Evolutionary conservation across 176 grass and related monocot species (phyloP), one percentile per base, ranked within the genome.

Genomic region (Phyllostachys edulis): DNA sequence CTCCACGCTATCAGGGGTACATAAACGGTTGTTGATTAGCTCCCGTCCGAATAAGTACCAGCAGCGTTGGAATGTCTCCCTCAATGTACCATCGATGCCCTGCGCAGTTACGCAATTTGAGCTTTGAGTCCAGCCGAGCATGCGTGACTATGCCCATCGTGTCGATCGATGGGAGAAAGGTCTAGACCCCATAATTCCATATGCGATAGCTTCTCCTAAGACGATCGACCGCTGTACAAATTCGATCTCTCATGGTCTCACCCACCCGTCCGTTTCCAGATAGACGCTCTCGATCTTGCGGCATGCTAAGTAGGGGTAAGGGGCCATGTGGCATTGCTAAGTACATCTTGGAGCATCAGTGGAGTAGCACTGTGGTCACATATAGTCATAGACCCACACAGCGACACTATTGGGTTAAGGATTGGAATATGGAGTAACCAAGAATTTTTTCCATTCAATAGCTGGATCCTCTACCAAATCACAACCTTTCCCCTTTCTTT

Each of bases 11-110:
- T 56, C 26, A 9, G 4, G 14, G 66, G 65, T 42, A 29, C 65
- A 45, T 1, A 40, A 1, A 45, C 42, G 42, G 42, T 10, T 3
- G 44, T 11, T 55, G 4, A 45, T 71, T 13, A 34, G 78, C 23
- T 41, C 78, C 78, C 78, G 32, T 81, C 47, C 26, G 81, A 40
- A 75, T 52, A 83, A 75, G 45, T 16, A 72, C 12, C n/a, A 44
- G 40, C 51, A 69, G 65, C 83, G 74, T 37, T 78, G 84, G 52
- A 67, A 62, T 34, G 84, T 85, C 75, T 18, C 75, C 26, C 66
- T 79, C 66, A 24, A 7, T 16, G 60, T 21, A 12, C 21, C 54
- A 20, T 69, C 40, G 51, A 2, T 62, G 42, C 23, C 21, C 6
- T 38, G 39, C 50, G 54, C 50, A 6, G 32, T 56, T 40, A 20